phyloP scores from a whole-genome alignment of 352 stramenopile genomes.

The Pythium grandisporangium region DNA sequence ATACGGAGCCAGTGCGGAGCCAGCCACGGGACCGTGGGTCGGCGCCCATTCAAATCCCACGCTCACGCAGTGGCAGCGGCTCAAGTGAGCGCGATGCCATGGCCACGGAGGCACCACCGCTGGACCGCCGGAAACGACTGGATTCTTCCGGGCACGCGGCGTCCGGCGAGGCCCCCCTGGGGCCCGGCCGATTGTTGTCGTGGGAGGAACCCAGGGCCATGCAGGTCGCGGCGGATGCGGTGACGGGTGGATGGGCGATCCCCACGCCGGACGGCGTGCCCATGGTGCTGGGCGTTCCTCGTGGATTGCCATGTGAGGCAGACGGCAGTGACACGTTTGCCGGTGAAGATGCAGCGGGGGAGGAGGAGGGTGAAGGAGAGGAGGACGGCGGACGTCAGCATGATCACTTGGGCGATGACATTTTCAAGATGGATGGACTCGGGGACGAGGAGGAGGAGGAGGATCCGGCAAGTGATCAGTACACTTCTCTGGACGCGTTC shows the following conservation, averaged over 20 bases:
- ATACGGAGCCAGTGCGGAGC: slow-evolving; percentile 21
- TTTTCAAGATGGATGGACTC: slow-evolving; percentile 68
- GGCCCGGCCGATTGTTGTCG: slow-evolving; percentile 29
- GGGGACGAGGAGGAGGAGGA: background rate
- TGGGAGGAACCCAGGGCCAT: slow-evolving; percentile 60
- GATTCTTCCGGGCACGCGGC: background rate
- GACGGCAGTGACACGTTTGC: slow-evolving; percentile 6
- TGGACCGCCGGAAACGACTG: background rate
- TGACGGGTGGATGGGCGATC: slow-evolving; percentile 3
- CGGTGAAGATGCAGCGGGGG: slow-evolving; percentile 25
- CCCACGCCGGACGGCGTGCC: background rate
- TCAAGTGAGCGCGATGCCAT: background rate
- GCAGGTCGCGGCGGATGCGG: slow-evolving; percentile 11
- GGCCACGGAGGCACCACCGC: background rate
- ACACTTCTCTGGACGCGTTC: background rate
- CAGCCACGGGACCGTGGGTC: slow-evolving; percentile 40
- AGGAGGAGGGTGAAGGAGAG: slow-evolving; percentile 30
- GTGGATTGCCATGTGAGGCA: background rate
- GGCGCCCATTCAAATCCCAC: slow-evolving; percentile 49
- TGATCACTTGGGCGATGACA: slow-evolving; percentile 24
- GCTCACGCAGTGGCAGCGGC: slow-evolving; percentile 6
- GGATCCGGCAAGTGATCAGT: slow-evolving; percentile 21
- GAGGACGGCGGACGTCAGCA: slow-evolving; percentile 19
- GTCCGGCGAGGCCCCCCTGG: slow-evolving; percentile 8
- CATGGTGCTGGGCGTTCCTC: slow-evolving; percentile 4